phyloP scores from a whole-genome alignment of 352 stramenopile species.

The Peronospora destructor region DNA sequence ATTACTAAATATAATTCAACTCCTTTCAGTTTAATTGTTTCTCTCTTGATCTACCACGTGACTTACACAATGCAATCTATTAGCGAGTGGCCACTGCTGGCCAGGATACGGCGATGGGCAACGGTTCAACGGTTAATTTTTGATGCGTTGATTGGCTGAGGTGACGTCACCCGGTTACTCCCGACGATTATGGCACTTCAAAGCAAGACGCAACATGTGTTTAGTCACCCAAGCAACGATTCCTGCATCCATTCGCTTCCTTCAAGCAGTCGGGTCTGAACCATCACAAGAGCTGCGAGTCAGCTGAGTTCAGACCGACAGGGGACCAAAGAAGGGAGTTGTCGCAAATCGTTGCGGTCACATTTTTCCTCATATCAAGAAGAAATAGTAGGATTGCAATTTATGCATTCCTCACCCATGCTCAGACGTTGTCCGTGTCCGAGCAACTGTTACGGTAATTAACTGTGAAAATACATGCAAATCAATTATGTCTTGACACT shows the following conservation, averaged over 20 bases:
- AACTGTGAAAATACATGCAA: constrained; percentile 4
- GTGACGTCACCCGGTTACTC: constrained; percentile 15
- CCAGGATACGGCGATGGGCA: too few relatives aligned
- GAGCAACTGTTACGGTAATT: constrained; percentile 58
- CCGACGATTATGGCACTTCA: too few relatives aligned
- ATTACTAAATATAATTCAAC: not conserved
- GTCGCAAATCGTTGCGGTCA: constrained; percentile 64
- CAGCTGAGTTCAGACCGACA: constrained; percentile 54
- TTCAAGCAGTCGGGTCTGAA: constrained; percentile 81
- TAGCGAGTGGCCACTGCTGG: too few relatives aligned
- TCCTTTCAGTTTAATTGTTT: too few relatives aligned
- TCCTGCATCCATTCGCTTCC: constrained; percentile 21
- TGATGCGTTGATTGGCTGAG: constrained; percentile 14
- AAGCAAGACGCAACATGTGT: constrained; percentile 17
- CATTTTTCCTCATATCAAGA: constrained; percentile 42
- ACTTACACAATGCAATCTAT: too few relatives aligned
- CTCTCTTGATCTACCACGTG: too few relatives aligned
- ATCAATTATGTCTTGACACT: not conserved
- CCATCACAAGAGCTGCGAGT: constrained; percentile 82
- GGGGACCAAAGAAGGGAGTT: constrained; percentile 13
- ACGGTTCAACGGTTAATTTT: constrained; percentile 22
- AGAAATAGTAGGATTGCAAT: constrained; percentile 53
- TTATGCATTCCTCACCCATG: constrained; percentile 37
- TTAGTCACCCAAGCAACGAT: not conserved
- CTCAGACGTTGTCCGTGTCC: constrained; percentile 67